A percentile compares a stretch with the other conserved stretches of the same genome.
These are phyloP conservation scores for Cercospora brassicicola DNA, from an alignment of 2,329 filamentous ascomycete genomes.

Conservation along the genomic window DNA sequence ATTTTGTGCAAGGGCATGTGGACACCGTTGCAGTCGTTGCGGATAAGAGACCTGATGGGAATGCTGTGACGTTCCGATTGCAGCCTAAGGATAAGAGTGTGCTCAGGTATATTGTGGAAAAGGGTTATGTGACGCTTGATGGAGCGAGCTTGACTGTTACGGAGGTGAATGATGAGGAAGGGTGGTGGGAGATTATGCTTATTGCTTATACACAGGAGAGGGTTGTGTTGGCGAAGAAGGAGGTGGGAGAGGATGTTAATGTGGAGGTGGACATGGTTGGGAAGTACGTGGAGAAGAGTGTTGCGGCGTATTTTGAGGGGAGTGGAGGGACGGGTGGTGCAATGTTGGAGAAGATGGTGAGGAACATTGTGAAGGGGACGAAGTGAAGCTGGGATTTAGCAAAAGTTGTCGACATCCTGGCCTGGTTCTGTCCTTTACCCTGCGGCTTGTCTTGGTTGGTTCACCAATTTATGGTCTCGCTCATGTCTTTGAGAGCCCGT, in stretches of 20 bases:
- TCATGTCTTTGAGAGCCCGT: no score
- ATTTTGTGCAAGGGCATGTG: conserved; percentile 97
- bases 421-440: no score
- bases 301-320: conserved; percentile 73
- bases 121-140: conserved; percentile 92
- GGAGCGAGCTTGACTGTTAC: conserved; percentile 94
- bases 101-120: conserved; percentile 87
- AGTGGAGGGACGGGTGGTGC: conserved; percentile 51
- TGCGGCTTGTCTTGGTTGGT: no score
- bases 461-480: no score
- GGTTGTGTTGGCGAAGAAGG: conserved; percentile 78
- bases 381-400: conserved; percentile 10
- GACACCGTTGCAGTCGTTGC: conserved; percentile 81
- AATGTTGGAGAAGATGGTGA: conserved; percentile 56
- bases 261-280: conserved; percentile 88
- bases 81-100: conserved; percentile 67
- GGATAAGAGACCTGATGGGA: conserved; percentile 75
- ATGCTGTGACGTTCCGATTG: conserved; percentile 84
- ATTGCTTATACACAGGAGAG: conserved; percentile 95
- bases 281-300: conserved; percentile 87
- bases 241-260: conserved; percentile 78
- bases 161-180: conserved; percentile 76
- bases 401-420: no score
- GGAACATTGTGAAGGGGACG: conserved; percentile 60
- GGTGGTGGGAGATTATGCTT: conserved; percentile 94